These are phyloP conservation scores for Leishmania tarentolae DNA, from an alignment of 208 protist species.

Conservation along the genomic window DNA sequence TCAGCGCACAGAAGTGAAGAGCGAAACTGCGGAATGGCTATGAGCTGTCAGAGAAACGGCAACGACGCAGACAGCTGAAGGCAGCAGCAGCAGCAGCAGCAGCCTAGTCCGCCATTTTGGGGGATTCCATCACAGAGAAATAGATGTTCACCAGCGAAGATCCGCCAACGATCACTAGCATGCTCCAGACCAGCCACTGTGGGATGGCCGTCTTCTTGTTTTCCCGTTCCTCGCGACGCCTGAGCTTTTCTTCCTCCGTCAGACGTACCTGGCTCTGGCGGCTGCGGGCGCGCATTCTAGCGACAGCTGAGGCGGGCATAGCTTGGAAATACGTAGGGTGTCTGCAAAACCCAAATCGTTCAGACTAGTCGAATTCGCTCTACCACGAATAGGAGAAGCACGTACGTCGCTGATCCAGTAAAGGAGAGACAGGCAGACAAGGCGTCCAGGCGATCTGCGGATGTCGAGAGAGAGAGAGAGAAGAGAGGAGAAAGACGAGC, in stretches of 20 bases:
- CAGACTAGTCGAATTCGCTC: neutral
- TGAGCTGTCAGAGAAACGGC: neutral
- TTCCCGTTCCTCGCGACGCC: constrained; percentile 44
- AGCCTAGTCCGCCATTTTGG: constrained; percentile 55
- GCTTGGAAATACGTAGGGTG: neutral
- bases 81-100: no score
- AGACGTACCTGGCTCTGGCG: constrained; percentile 52
- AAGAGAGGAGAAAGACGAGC: neutral
- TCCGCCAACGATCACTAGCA: constrained; percentile 74
- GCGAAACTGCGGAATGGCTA: no score
- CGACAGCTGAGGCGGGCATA: constrained; percentile 56
- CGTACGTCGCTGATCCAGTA: neutral
- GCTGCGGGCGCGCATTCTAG: constrained; percentile 63
- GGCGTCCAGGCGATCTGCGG: neutral
- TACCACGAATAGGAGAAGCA: neutral
- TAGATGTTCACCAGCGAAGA: constrained; percentile 77
- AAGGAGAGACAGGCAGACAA: neutral
- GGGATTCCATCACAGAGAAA: constrained; percentile 62
- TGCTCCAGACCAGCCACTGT: constrained; percentile 52
- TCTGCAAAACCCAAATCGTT: no score
- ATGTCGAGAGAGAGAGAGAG: neutral
- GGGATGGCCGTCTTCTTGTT: constrained; percentile 51
- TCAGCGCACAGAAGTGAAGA: no score
- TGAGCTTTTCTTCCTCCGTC: constrained; percentile 61
- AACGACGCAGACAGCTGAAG: neutral